Evolutionary conservation across 2,329 filamentous ascomycete species (phyloP), one percentile per base, ranked within the genome.

Genomic region (Pseudocercospora vitis): DNA sequence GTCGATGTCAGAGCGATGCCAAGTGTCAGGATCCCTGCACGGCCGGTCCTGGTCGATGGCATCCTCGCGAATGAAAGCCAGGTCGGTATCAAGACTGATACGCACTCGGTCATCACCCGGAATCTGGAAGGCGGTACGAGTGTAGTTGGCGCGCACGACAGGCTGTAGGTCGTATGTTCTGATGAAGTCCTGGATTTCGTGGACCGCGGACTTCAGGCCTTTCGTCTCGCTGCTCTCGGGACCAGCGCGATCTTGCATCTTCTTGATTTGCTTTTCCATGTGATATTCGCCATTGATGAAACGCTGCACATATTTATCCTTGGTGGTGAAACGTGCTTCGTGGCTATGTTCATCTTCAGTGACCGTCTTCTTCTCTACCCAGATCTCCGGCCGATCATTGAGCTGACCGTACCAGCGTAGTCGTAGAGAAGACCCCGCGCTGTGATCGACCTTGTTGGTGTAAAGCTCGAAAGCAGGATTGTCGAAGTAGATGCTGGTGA

Each of bases 401-500:
- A 99, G 77, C 64, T 92, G 87, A 2, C 92, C 92, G 63, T 91
- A 95, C 94, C 94, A 99, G 33, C 94, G 82, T 56, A 97, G 78
- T 7, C 94, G 85, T 46, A 99, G 73, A 19, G 92, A 96, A 2
- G 88, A 84, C 5, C 90, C 89, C 65, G 91, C 85, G 1, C 83
- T 78, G 58, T 86, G 83, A 56, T 88, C 85, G 18, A 96, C 85
- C 74, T 97, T 97, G 65, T 87, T 82, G 11, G 83, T 83, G 73
- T 97, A 99, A 7, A 97, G 79, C 11, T 87, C 82, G 71, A 99
- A 97, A 61, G 86, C 85, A 33, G 83, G 79, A 69, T 86, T 95
- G 72, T 99, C 94, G 67, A 97, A 96, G 74, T 99, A 99, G 32
- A 99, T 83, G 21, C 92, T 96, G 12, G 91, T 97, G 62, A 97